A percentile compares a stretch with the other conserved stretches of the same genome.
Conservation (phyloP, 345 rosid species). For the Arabis alpina region DNA sequence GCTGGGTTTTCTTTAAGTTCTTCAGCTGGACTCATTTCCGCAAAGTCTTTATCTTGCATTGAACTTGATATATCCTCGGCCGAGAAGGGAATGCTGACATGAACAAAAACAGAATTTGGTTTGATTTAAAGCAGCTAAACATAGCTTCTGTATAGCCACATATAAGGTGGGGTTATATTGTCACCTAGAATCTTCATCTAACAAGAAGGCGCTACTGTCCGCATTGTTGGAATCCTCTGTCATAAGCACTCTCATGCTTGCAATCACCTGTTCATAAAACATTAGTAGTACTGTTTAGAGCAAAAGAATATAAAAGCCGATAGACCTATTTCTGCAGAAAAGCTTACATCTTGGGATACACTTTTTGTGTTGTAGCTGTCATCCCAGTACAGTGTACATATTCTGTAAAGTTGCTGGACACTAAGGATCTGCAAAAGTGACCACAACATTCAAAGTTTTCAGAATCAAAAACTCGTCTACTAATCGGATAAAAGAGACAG, state of each 20-base stretch:
- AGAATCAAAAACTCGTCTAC: background rate
- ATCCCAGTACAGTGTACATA: conserved; percentile 91
- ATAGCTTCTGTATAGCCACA: conserved; percentile 18
- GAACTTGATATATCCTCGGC: conserved; percentile 80
- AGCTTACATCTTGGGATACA: conserved; percentile 79
- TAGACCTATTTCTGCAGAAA: background rate
- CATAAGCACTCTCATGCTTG: conserved; percentile 93
- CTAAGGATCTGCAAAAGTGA: conserved; percentile 74
- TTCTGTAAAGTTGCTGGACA: conserved; percentile 95
- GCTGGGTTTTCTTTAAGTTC: conserved; percentile 82
- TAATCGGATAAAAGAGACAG: background rate
- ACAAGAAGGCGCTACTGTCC: conserved; percentile 78
- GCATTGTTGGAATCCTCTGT: conserved; percentile 90
- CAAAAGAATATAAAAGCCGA: background rate
- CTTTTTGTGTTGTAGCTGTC: conserved; percentile 96
- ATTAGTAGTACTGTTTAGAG: conserved; percentile 4
- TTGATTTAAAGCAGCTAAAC: conserved; percentile 8
- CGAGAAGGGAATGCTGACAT: conserved; percentile 86
- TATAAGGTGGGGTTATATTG: conserved; percentile 5
- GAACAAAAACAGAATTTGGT: background rate
- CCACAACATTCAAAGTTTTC: conserved; percentile 10
- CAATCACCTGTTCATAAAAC: conserved; percentile 67
- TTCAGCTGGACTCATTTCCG: conserved; percentile 81
- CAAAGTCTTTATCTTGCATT: conserved; percentile 84
- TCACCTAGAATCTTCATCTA: conserved; percentile 93